These are phyloP conservation scores for Erysimum cheiranthoides DNA, from an alignment of 345 rosid genomes.

Conservation along the genomic window DNA sequence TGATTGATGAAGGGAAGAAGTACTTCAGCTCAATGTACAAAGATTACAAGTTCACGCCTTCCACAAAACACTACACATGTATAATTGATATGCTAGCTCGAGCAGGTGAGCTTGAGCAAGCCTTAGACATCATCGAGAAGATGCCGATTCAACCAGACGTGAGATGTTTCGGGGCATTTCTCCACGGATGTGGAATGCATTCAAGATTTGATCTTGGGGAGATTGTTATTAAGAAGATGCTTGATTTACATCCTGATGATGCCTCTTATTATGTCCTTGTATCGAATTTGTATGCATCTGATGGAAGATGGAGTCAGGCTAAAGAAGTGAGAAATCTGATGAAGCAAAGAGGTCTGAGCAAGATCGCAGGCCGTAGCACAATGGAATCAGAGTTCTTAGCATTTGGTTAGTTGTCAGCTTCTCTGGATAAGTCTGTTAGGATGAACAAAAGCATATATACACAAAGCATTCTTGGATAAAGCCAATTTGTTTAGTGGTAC, in stretches of 20 bases:
- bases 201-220: conserved; percentile 89
- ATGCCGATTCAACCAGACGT: conserved; percentile 72
- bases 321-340: conserved; percentile 69
- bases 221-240: conserved; percentile 67
- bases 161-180: conserved; percentile 75
- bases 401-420: background rate
- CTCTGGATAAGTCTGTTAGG: background rate
- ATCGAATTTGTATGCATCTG: conserved; percentile 75
- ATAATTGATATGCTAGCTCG: conserved; percentile 89
- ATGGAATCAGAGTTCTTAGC: conserved; percentile 52
- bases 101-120: conserved; percentile 88
- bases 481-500: conserved; percentile 21
- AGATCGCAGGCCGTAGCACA: conserved; percentile 61
- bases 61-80: conserved; percentile 77
- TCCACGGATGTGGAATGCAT: conserved; percentile 86
- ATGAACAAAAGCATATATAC: conserved; percentile 19
- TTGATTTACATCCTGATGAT: conserved; percentile 62
- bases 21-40: conserved; percentile 64
- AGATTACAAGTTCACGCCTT: conserved; percentile 67
- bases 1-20: conserved; percentile 78
- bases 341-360: conserved; percentile 67
- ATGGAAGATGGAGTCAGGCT: conserved; percentile 86
- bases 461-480: conserved; percentile 37
- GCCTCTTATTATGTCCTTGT: conserved; percentile 84
- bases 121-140: conserved; percentile 65